Conservation (phyloP, 2,329 filamentous ascomycete genomes). For the Tetracladium maxilliforme region DNA sequence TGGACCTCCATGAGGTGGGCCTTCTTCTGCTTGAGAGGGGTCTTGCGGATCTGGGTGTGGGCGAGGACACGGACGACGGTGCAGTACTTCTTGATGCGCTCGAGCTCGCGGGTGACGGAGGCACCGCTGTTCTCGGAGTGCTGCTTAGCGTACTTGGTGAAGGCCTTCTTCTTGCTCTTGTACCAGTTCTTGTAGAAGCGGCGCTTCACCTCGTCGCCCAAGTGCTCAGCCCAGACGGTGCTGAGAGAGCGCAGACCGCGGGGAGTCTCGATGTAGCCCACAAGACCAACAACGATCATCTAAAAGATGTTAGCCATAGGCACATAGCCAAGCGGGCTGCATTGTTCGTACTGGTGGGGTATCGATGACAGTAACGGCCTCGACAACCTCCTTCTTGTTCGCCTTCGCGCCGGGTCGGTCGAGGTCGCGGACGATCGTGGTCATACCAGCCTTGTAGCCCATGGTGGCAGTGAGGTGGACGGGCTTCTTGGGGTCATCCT, state of each 20-base stretch:
- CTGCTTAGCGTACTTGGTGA: slow-evolving; percentile 99
- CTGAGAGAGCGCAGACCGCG: slow-evolving; percentile 98
- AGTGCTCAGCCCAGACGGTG: slow-evolving; percentile 98
- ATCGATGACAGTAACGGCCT: slow-evolving; percentile 78
- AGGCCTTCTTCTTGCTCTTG: slow-evolving; percentile 99
- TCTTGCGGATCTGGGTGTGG: slow-evolving; percentile 99
- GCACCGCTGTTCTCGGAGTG: slow-evolving; percentile 86
- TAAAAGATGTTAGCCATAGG: slow-evolving; percentile 59
- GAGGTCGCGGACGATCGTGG: slow-evolving; percentile 97
- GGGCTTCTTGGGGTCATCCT: slow-evolving; percentile 99
- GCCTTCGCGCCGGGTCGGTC: slow-evolving; percentile 98
- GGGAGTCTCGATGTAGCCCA: slow-evolving; percentile 99
- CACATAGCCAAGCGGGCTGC: slow-evolving; percentile 66
- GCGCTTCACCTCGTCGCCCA: slow-evolving; percentile 97
- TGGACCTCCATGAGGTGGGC: slow-evolving; percentile 99
- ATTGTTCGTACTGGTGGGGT: slow-evolving; percentile 90
- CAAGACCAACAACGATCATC: slow-evolving; percentile 99
- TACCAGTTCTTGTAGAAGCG: slow-evolving; percentile 99
- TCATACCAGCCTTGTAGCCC: slow-evolving; percentile 99
- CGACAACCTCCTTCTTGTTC: slow-evolving; percentile 97
- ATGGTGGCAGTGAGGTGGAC: slow-evolving; percentile 96
- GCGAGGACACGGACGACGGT: slow-evolving; percentile 97
- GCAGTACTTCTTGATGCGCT: slow-evolving; percentile 99
- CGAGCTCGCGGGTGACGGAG: slow-evolving; percentile 90
- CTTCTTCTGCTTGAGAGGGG: slow-evolving; percentile 99